Evolutionary conservation across 768 basidiomycete species (phyloP).

Genomic region (Tubosaeta brunneosetosa): DNA sequence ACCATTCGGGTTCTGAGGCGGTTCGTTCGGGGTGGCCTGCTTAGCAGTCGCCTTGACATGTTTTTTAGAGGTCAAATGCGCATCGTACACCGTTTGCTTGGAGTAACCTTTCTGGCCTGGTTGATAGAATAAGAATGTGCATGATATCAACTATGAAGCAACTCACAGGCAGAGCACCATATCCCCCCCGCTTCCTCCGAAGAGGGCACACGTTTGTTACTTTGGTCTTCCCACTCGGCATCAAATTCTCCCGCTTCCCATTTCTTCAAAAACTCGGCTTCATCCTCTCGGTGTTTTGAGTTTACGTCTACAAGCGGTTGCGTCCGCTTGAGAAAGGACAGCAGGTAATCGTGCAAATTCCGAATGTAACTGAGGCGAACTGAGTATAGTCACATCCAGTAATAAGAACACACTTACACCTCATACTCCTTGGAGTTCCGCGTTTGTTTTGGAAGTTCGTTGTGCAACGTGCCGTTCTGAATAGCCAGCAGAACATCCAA

Average conservation of each 20-base stretch:
- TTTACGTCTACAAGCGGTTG: conserved; percentile 80
- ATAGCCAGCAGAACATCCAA: conserved; percentile 77
- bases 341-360: conserved; percentile 74
- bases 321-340: conserved; percentile 81
- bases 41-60: conserved; percentile 88
- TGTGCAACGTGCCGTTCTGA: conserved; percentile 56
- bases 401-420: conserved; percentile 43
- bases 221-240: conserved; percentile 63
- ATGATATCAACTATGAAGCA: conserved; percentile 1
- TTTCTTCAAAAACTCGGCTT: conserved; percentile 64
- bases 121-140: conserved; percentile 2
- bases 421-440: conserved; percentile 75
- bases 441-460: conserved; percentile 63
- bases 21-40: conserved; percentile 44
- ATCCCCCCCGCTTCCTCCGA: conserved; percentile 59
- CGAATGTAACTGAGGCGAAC: conserved; percentile 65
- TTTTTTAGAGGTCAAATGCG: conserved; percentile 92
- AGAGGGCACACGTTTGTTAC: conserved; percentile 33
- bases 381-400: conserved; percentile 7
- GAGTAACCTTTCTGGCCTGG: conserved; percentile 91
- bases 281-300: conserved; percentile 57
- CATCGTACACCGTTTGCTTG: conserved; percentile 97
- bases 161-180: conserved; percentile 92
- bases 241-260: conserved; percentile 77
- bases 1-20: conserved; percentile 34